A percentile compares a stretch with the other conserved stretches of the same genome.
Evolutionary conservation across 371 early-diverging fungal genomes (phyloP).

Genomic region (Rhizopus stolonifer): DNA sequence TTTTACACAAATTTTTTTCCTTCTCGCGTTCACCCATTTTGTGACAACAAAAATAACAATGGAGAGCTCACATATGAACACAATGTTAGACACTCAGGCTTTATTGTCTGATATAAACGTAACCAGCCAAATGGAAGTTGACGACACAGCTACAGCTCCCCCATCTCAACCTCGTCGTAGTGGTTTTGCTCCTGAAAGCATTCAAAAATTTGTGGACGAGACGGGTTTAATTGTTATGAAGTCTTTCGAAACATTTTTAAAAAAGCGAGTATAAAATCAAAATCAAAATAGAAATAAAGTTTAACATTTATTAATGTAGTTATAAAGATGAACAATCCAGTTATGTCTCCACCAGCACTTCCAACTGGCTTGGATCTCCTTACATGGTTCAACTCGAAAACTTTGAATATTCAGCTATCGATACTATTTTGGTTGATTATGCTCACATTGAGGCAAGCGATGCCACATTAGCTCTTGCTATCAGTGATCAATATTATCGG

Average conservation of each 20-base stretch:
- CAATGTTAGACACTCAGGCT: conserved; percentile 31
- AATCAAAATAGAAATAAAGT: conserved; percentile 1
- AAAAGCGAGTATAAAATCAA: conserved; percentile 44
- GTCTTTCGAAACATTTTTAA: conserved; percentile 78
- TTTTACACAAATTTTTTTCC: conserved; percentile 19
- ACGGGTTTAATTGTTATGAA: conserved; percentile 76
- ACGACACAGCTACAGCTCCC: conserved; percentile 20
- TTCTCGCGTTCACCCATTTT: conserved; percentile 10
- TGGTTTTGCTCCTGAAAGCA: conserved; percentile 12
- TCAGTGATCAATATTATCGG: conserved; percentile 79
- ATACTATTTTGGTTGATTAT: conserved; percentile 81
- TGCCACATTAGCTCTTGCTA: conserved; percentile 65
- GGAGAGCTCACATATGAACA: conserved; percentile 15
- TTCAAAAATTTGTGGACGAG: conserved; percentile 70
- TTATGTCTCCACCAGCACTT: conserved; percentile 28
- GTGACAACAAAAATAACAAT: neutral
- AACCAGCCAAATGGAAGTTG: conserved; percentile 37
- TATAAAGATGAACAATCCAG: conserved; percentile 28
- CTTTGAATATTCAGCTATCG: conserved; percentile 55
- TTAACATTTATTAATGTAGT: conserved; percentile 7
- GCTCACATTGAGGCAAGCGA: conserved; percentile 65
- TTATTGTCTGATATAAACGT: conserved; percentile 24
- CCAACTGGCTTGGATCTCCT: conserved; percentile 40
- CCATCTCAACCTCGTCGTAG: conserved; percentile 26
- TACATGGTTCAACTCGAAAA: conserved; percentile 63